Evolutionary conservation across 192 early-diverging fungal genomes (phyloP).

Genomic region (Coemansia sp.): DNA sequence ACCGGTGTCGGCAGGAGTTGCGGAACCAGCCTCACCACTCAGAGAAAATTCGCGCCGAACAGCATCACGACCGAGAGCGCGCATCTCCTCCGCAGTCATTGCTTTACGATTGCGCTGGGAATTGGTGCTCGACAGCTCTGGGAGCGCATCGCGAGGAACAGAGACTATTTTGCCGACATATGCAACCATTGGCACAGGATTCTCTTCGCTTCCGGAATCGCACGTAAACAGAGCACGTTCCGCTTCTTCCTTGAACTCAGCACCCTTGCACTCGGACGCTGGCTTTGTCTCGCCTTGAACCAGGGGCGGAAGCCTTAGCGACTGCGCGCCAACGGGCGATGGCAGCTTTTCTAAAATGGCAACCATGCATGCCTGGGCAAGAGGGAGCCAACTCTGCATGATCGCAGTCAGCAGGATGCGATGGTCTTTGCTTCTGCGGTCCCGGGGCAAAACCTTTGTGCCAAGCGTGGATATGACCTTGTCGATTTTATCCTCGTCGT

Average conservation of each 20-base stretch:
- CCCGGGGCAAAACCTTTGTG: constrained; percentile 88
- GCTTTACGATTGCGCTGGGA: constrained; percentile 62
- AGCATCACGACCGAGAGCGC: constrained; percentile 65
- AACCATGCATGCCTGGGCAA: constrained; percentile 83
- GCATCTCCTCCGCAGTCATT: constrained; percentile 85
- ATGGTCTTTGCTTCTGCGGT: constrained; percentile 84
- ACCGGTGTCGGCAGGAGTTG: constrained; percentile 26
- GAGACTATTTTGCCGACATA: constrained; percentile 96
- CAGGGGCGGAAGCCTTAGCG: constrained; percentile 74
- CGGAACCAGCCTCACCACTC: constrained; percentile 22
- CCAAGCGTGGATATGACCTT: constrained; percentile 89
- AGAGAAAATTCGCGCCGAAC: constrained; percentile 51
- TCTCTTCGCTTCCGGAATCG: constrained; percentile 48
- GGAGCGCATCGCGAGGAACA: constrained; percentile 72
- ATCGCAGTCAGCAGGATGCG: constrained; percentile 73
- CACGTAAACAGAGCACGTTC: constrained; percentile 80
- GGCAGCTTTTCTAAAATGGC: constrained; percentile 88
- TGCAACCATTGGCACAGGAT: constrained; percentile 69
- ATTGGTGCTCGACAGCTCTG: constrained; percentile 48
- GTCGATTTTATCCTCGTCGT: constrained; percentile 81
- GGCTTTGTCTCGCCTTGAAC: constrained; percentile 54
- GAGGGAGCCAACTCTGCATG: constrained; percentile 93
- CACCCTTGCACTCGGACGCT: constrained; percentile 26
- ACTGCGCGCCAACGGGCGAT: constrained; percentile 79
- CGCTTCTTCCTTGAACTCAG: constrained; percentile 57